Evolutionary conservation across 2,329 filamentous ascomycete species (phyloP).

Genomic region (Nemania sp.): DNA sequence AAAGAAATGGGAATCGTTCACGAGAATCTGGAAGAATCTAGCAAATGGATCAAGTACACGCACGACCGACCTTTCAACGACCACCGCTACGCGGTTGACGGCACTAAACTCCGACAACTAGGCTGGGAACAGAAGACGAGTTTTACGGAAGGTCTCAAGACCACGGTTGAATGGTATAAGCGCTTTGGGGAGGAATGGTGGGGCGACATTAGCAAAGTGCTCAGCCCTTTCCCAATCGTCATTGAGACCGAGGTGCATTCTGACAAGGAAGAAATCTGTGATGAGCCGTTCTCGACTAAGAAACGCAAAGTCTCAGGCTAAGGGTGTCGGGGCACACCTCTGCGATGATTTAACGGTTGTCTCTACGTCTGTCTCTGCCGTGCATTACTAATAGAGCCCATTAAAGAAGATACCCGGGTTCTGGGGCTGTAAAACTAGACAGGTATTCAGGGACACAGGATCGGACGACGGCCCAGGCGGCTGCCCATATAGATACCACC

Average conservation of each 20-base stretch:
- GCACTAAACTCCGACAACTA: constrained; percentile 66
- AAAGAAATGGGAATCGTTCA: constrained; percentile 62
- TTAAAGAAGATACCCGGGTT: constrained; percentile 16
- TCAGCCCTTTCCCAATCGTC: constrained; percentile 70
- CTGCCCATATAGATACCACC: constrained; percentile 1
- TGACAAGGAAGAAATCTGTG: constrained; percentile 50
- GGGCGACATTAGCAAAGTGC: constrained; percentile 71
- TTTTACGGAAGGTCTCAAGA: constrained; percentile 65
- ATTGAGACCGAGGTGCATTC: constrained; percentile 59
- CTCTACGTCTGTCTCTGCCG: not conserved
- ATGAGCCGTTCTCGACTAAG: constrained; percentile 38
- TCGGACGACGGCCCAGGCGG: not conserved
- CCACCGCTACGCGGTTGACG: constrained; percentile 72
- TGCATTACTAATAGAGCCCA: constrained; percentile 18
- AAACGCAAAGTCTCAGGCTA: constrained; percentile 36
- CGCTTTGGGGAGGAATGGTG: constrained; percentile 71
- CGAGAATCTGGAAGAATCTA: constrained; percentile 56
- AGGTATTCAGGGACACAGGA: not conserved
- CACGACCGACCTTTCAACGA: constrained; percentile 81
- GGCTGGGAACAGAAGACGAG: constrained; percentile 72
- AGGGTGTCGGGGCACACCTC: not conserved
- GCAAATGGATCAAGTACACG: constrained; percentile 73
- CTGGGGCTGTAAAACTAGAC: not conserved
- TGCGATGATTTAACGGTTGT: not conserved
- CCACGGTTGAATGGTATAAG: constrained; percentile 72